Evolutionary conservation across 805 yeast species (phyloP).

Genomic region (Wickerhamiella qilinensis): DNA sequence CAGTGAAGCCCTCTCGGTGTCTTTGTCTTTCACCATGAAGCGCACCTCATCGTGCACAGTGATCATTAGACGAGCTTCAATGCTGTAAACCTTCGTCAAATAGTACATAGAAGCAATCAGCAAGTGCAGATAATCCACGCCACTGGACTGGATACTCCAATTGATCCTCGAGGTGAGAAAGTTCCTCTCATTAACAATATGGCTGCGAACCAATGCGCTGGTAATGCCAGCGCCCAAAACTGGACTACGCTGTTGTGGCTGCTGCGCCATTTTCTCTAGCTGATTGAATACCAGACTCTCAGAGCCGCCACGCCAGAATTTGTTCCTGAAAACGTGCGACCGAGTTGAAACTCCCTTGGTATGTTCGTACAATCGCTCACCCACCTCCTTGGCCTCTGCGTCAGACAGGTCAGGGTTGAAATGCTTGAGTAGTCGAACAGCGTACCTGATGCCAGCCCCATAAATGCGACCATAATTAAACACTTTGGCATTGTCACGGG

Average conservation of each 20-base stretch:
- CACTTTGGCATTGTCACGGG: slow-evolving; percentile 81
- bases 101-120: slow-evolving; percentile 79
- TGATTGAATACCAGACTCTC: slow-evolving; percentile 86
- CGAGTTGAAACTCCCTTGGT: slow-evolving; percentile 55
- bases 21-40: slow-evolving; percentile 56
- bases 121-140: slow-evolving; percentile 88
- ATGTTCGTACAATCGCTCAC: slow-evolving; percentile 51
- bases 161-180: slow-evolving; percentile 84
- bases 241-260: slow-evolving; percentile 71
- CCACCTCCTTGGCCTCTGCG: slow-evolving; percentile 46
- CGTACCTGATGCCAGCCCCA: slow-evolving; percentile 93
- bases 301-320: slow-evolving; percentile 58
- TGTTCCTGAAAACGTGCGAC: slow-evolving; percentile 17
- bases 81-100: slow-evolving; percentile 40
- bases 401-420: slow-evolving; percentile 61
- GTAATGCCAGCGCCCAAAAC: slow-evolving; percentile 89
- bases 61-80: slow-evolving; percentile 63
- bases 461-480: slow-evolving; percentile 95
- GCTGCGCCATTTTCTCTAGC: slow-evolving; percentile 73
- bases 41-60: slow-evolving; percentile 95
- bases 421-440: slow-evolving; percentile 65
- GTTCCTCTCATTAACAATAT: slow-evolving; percentile 36
- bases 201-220: slow-evolving; percentile 50
- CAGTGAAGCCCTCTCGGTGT: slow-evolving; percentile 61
- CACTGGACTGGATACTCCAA: slow-evolving; percentile 97